Conservation (phyloP, 1,139 yeast genomes). For the Diutina rugosa region DNA sequence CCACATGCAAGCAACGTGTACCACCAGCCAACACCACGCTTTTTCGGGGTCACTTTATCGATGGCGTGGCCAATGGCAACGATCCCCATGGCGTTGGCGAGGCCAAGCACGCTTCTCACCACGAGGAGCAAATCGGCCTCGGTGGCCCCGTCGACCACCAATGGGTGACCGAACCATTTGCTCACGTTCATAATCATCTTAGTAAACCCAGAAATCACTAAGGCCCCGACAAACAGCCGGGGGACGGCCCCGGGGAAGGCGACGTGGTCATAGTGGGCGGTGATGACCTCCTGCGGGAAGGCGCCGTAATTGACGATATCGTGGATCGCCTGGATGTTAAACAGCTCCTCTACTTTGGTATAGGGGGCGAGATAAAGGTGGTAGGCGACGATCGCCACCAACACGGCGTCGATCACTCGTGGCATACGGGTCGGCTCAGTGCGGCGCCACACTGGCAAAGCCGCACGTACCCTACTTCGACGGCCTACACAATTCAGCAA, state of each 20-base stretch:
- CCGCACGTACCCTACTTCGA: too few relatives aligned
- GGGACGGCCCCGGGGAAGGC: slow-evolving; percentile 86
- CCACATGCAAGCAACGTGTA: slow-evolving; percentile 42
- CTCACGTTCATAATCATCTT: slow-evolving; percentile 16
- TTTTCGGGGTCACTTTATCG: slow-evolving; percentile 13
- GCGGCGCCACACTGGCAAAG: not conserved
- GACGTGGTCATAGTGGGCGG: slow-evolving; percentile 51
- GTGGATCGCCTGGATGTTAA: slow-evolving; percentile 81
- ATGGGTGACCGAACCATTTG: slow-evolving; percentile 10
- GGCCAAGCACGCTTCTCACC: slow-evolving; percentile 41
- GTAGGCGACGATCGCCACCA: slow-evolving; percentile 19
- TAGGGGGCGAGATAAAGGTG: slow-evolving; percentile 55
- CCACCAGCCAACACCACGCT: slow-evolving; percentile 35
- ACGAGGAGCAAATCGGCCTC: slow-evolving; percentile 34
- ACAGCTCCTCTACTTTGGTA: slow-evolving; percentile 92
- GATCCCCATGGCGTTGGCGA: slow-evolving; percentile 27
- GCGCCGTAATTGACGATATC: slow-evolving; percentile 63
- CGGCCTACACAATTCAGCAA: too few relatives aligned
- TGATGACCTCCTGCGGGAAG: slow-evolving; percentile 19
- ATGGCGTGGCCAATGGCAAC: slow-evolving; percentile 15
- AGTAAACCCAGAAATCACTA: slow-evolving; percentile 32
- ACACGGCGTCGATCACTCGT: slow-evolving; percentile 12
- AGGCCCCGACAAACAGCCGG: slow-evolving; percentile 70
- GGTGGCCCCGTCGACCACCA: slow-evolving; percentile 11
- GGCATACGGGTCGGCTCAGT: not conserved